A percentile compares a stretch with the other conserved stretches of the same genome.
Evolutionary conservation across 1,139 yeast genomes (phyloP).

Genomic region (Blastobotrys buckinghamii): DNA sequence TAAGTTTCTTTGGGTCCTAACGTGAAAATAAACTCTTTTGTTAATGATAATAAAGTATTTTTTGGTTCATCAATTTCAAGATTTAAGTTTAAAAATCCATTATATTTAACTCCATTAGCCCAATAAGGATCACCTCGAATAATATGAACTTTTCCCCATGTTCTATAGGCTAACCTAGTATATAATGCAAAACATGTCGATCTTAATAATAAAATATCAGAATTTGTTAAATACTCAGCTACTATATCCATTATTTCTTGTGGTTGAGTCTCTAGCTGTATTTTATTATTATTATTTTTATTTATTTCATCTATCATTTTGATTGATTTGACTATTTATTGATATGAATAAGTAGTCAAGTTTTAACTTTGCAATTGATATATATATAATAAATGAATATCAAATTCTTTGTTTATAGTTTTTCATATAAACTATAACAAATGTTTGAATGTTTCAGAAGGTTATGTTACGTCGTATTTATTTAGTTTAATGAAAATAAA

Average conservation of each 20-base stretch:
- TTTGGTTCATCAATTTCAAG: not conserved
- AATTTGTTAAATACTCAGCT: not conserved
- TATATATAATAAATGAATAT: too few relatives aligned
- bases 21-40: not conserved
- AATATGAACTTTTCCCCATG: not conserved
- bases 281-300: not conserved
- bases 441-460: too few relatives aligned
- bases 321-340: too few relatives aligned
- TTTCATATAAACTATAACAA: too few relatives aligned
- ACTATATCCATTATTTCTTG: not conserved
- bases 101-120: not conserved
- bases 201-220: not conserved
- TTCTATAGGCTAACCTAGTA: not conserved
- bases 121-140: not conserved
- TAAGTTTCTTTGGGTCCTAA: not conserved
- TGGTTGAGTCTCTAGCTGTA: not conserved
- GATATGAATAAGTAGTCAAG: not conserved
- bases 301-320: too few relatives aligned
- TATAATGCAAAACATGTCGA: not conserved
- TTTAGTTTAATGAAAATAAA: too few relatives aligned
- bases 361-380: too few relatives aligned
- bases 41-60: not conserved
- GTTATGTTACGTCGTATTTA: too few relatives aligned
- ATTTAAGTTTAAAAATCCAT: not conserved
- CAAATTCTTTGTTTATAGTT: too few relatives aligned